Conservation (phyloP, 768 basidiomycete species). For the Sporobolomyces pararoseus region DNA sequence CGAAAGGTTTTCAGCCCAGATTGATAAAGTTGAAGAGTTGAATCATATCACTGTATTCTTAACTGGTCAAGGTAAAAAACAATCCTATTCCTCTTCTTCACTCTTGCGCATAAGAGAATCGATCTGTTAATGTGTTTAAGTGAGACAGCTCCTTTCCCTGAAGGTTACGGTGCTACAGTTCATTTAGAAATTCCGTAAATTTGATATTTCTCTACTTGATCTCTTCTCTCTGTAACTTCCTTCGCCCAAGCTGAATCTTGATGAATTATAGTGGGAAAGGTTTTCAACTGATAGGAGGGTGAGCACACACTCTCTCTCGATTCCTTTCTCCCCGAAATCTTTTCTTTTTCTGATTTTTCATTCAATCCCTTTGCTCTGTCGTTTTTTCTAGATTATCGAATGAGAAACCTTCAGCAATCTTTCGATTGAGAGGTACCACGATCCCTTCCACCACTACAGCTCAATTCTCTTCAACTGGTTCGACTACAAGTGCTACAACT, state of each 20-base stretch:
- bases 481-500: slow-evolving; percentile 56
- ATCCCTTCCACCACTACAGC: slow-evolving; percentile 45
- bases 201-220: too few species aligned
- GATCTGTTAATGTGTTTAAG: not conserved
- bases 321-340: slow-evolving; percentile 8
- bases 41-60: slow-evolving; percentile 85
- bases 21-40: slow-evolving; percentile 65
- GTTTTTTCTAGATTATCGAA: slow-evolving; percentile 62
- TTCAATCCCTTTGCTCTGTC: not conserved
- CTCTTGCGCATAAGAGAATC: too few species aligned
- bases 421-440: slow-evolving; percentile 49
- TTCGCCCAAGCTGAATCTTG: not conserved
- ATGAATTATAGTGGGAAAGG: slow-evolving; percentile 70
- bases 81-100: not conserved
- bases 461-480: slow-evolving; percentile 47
- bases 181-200: slow-evolving; percentile 35
- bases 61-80: slow-evolving; percentile 62
- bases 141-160: slow-evolving; percentile 20
- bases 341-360: not conserved
- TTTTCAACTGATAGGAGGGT: slow-evolving; percentile 82
- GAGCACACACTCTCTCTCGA: not conserved
- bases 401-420: slow-evolving; percentile 44
- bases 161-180: slow-evolving; percentile 36
- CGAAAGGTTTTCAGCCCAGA: slow-evolving; percentile 68
- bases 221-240: not conserved